phyloP scores from a whole-genome alignment of 345 rosid genomes.

The Excoecaria agallocha region DNA sequence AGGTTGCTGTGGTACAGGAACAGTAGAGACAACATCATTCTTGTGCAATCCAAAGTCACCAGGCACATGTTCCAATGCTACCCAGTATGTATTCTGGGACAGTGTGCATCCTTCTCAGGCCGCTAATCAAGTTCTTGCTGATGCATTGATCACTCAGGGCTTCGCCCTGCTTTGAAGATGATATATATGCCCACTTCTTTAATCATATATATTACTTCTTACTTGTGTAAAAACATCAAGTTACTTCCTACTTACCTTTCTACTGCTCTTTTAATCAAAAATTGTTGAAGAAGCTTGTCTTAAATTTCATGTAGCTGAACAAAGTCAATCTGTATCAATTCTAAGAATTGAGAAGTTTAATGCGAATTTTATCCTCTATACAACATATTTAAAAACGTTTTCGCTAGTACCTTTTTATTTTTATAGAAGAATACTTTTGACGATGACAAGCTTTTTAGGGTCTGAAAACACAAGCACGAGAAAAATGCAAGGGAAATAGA shows the following conservation, averaged over 20 bases:
- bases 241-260: background rate
- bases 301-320: background rate
- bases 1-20: conserved; percentile 94
- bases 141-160: conserved; percentile 58
- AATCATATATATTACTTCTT: background rate
- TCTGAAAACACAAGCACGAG: too few species aligned
- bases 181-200: background rate
- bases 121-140: conserved; percentile 78
- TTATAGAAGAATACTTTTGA: too few species aligned
- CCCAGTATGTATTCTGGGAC: conserved; percentile 88
- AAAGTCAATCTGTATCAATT: background rate
- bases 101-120: conserved; percentile 93
- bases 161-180: conserved; percentile 47
- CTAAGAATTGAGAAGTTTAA: background rate
- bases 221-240: background rate
- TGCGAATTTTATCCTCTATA: background rate
- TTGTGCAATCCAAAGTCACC: conserved; percentile 69
- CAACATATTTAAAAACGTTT: too few species aligned
- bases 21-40: conserved; percentile 62
- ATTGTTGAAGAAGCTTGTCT: background rate
- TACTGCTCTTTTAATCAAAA: conserved; percentile 1
- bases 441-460: too few species aligned
- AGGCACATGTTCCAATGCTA: conserved; percentile 85
- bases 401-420: too few species aligned
- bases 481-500: background rate